Evolutionary conservation across 179 eudicot genomes (phyloP).

Genomic region (Gypsophila paniculata): DNA sequence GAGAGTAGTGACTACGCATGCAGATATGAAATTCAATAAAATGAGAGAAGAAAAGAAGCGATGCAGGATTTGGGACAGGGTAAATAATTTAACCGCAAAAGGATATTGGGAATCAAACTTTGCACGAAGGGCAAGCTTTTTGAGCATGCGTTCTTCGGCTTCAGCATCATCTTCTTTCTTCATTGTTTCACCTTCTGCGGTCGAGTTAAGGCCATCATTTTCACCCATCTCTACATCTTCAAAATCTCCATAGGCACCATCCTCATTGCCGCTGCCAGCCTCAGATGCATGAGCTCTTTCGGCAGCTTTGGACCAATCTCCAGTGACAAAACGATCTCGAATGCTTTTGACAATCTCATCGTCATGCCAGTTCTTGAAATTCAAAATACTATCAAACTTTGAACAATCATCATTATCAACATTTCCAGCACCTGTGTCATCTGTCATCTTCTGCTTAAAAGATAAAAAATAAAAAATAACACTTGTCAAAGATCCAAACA

Average conservation of each 20-base stretch:
- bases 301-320: slow-evolving; percentile 89
- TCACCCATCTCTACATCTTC: slow-evolving; percentile 86
- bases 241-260: slow-evolving; percentile 62
- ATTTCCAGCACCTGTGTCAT: slow-evolving; percentile 36
- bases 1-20: neutral
- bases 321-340: slow-evolving; percentile 85
- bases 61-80: neutral
- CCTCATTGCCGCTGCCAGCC: slow-evolving; percentile 35
- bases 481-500: neutral
- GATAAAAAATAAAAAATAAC: neutral
- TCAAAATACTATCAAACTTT: slow-evolving; percentile 36
- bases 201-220: slow-evolving; percentile 35
- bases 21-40: neutral
- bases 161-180: slow-evolving; percentile 35
- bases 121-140: slow-evolving; percentile 91
- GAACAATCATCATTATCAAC: slow-evolving; percentile 66
- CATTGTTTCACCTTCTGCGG: slow-evolving; percentile 17
- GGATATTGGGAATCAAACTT: slow-evolving; percentile 95
- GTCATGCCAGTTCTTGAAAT: slow-evolving; percentile 50
- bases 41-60: neutral
- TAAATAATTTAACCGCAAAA: slow-evolving; percentile 19
- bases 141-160: slow-evolving; percentile 56
- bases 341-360: slow-evolving; percentile 49
- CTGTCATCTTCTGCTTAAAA: slow-evolving; percentile 38
- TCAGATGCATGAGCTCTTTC: slow-evolving; percentile 45